Evolutionary conservation across 768 basidiomycete genomes (phyloP).

Genomic region (Butyriboletus loyo): DNA sequence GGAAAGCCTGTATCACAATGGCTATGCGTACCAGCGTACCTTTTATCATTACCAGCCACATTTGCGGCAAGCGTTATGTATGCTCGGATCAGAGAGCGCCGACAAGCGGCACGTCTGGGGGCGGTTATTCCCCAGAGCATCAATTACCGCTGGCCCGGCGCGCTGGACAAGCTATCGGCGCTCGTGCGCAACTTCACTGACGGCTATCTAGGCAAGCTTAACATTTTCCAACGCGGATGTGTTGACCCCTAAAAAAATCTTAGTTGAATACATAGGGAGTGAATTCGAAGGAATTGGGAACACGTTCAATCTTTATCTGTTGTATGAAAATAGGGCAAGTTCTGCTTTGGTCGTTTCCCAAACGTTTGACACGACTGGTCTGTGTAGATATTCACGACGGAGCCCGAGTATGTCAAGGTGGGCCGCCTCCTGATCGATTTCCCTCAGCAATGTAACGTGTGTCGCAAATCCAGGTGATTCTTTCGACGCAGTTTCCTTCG

Average conservation of each 20-base stretch:
- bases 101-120: slow-evolving; percentile 42
- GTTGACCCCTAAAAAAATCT: background rate
- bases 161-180: slow-evolving; percentile 41
- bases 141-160: slow-evolving; percentile 41
- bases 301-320: slow-evolving; percentile 18
- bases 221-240: background rate
- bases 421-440: background rate
- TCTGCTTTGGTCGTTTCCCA: background rate
- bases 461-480: slow-evolving; percentile 29
- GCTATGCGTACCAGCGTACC: slow-evolving; percentile 13
- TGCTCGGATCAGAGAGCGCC: slow-evolving; percentile 41
- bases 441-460: background rate
- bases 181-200: slow-evolving; percentile 38
- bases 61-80: slow-evolving; percentile 33
- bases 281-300: slow-evolving; percentile 21
- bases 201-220: slow-evolving; percentile 48
- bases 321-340: slow-evolving; percentile 30
- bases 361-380: background rate
- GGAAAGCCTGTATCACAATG: slow-evolving; percentile 6
- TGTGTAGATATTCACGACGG: slow-evolving; percentile 34
- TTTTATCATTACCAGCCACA: slow-evolving; percentile 25
- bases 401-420: slow-evolving; percentile 42
- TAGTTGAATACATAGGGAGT: slow-evolving; percentile 11
- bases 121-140: slow-evolving; percentile 44
- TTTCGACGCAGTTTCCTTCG: slow-evolving; percentile 37